Evolutionary conservation across 768 basidiomycete species (phyloP), one percentile per base, ranked within the genome.

Genomic region (Obba rivulosa): DNA sequence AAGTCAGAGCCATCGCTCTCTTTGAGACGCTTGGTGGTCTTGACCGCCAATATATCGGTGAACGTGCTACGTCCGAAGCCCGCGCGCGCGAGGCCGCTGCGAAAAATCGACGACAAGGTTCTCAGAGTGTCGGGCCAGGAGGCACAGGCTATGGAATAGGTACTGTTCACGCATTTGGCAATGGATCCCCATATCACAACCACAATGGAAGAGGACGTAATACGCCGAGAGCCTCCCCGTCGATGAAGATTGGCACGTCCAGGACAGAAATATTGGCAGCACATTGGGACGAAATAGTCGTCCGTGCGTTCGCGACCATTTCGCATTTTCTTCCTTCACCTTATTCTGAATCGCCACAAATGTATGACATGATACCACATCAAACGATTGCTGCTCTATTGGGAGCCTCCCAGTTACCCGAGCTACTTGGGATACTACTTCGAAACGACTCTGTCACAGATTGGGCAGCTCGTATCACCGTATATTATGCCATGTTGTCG

Each of bases 381-480:
- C 45, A 66, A 3, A 71, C 72, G 16, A 68, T 77, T 22, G 67
- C 66, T 0, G 56, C 65, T 18, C 56, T 79, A 36, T 58, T 79
- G 11, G 61, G 65, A 23, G 56, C 73, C 13, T 79, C 78, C 3
- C 70, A 74, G 49, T 53, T 79, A 14, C 73, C 78, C 2, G 70
- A 71, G 20, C 54, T 76, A 7, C 66, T 79, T 20, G 72, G 62
- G 3, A 60, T 55, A 23, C 67, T 80, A 8, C 64, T 80, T n/a
- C 66, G 78, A 13, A 81, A 81, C 56, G 79, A 80, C 59, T 76
- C 76, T 0, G 71, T 80, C 4, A 71, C 66, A 2, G 78, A 80
- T 52, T 80, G 79, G 78, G 70, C 68, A 23, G 56, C 67, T 1
- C 71, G 78, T 16, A 69, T 65, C 45, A 67, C 71, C 21, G 64